Evolutionary conservation across 257 asterid genomes (phyloP), one percentile per base, ranked within the genome.

Genomic region (Schizonepeta tenuifolia): DNA sequence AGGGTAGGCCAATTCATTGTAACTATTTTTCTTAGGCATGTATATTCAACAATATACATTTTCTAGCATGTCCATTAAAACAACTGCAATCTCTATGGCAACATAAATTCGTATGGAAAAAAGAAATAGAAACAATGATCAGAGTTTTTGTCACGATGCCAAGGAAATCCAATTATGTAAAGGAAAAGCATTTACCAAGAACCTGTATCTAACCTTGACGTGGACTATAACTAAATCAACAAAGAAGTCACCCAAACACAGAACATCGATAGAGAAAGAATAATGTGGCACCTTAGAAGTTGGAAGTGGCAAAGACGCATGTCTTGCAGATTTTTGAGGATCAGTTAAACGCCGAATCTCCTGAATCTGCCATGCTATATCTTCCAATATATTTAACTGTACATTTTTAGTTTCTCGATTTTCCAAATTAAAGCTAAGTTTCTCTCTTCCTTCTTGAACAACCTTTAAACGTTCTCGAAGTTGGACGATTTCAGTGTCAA

Each of bases 401-500:
- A 65, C 26, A 26, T 53, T 78, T 67, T 76, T 96, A 73, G 81
- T 85, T 67, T 86, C 97, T 56, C 70, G 76, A 28, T 60, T 84
- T 76, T 86, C 98, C 77, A 76, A 70, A 41, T 85, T 73, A 18
- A 84, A 21, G 82, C 87, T 78, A 76, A 93, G 88, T 67, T 82
- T 90, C 75, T 81, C 94, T 81, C 95, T 86, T 54, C 92, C 96
- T 74, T 86, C 90, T 79, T 87, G 92, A 60, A 93, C 88, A 65
- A 68, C 75, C 79, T 75, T 83, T 40, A 93, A 78, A 70, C 90
- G 85, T 70, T 89, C 97, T 70, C 77, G 83, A 71, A 91, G 93
- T 65, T 79, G 58, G 55, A 81, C 81, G 61, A 91, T 83, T 82
- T 93, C 97, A 70, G 55, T 21, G 76, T 85, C 95, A 54, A 89